Evolutionary conservation across 2,329 filamentous ascomycete genomes (phyloP), one percentile per base, ranked within the genome.

Genomic region (Pseudogymnoascus sp.): DNA sequence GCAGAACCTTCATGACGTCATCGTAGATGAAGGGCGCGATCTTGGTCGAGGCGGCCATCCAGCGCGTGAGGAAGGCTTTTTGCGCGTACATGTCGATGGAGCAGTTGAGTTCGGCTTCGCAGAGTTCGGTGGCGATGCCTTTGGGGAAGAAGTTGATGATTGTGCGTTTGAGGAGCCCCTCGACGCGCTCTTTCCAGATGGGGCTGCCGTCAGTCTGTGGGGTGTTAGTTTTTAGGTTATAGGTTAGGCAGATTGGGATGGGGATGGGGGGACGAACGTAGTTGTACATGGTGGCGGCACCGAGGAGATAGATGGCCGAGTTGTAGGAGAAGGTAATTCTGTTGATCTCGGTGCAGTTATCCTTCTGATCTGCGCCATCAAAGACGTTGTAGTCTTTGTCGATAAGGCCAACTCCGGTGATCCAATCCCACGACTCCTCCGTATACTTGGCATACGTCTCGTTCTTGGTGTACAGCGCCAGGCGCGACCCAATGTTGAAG

Each of bases 361-460:
- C 74, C 7, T 73, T 73, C 52, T 79, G 79, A 60, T 81, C 77
- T 5, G 79, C 79, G 34, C 85, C 86, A 64, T 86, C 86, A 64
- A 77, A 85, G 21, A 89, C 74, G 12, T 66, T 61, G 52, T 79
- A 77, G 3, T 79, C 74, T 8, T 78, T 71, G 65, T 81, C 76
- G 64, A 89, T 81, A 60, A 89, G 77, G 1, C 81, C 76, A 21
- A 83, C 74, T 9, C 68, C 70, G 3, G 71, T 69, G 71, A 84
- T 83, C 86, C 86, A 90, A 48, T 88, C 78, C 76, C 89, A 96
- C 0, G 82, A 80, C 65, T 75, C 84, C n/a, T 82, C 79, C 0
- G 89, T 89, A 89, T 88, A 92, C 3, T 90, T 82, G 2, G 82
- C 78, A 70, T 95, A 95, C 0, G 88, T 88, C 35, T 76, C 67